Evolutionary conservation across 768 basidiomycete genomes (phyloP).

Genomic region (Boletus reticuloceps): DNA sequence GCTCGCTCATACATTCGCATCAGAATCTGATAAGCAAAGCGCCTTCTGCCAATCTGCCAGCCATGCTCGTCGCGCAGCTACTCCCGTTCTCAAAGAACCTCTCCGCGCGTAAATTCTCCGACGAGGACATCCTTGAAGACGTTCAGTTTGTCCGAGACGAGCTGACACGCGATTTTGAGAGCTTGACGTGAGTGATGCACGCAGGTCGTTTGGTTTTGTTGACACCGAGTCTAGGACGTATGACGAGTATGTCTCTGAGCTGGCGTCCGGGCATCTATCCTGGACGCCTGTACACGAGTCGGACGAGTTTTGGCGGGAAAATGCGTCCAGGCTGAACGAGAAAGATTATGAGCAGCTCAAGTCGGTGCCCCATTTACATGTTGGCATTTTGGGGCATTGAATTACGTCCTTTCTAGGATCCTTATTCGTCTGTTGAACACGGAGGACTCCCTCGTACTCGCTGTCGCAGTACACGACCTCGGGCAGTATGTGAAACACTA

Average conservation of each 20-base stretch:
- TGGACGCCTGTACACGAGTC: conserved; percentile 98
- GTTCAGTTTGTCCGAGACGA: conserved; percentile 85
- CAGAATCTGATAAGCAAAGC: conserved; percentile 91
- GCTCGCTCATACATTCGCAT: not conserved
- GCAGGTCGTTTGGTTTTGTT: not conserved
- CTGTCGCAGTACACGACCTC: conserved; percentile 90
- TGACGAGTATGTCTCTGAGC: conserved; percentile 92
- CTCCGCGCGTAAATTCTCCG: conserved; percentile 82
- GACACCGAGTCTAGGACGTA: conserved; percentile 62
- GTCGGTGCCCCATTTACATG: conserved; percentile 38
- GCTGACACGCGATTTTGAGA: conserved; percentile 80
- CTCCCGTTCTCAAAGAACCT: conserved; percentile 87
- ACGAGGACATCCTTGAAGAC: conserved; percentile 94
- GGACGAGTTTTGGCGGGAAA: conserved; percentile 98
- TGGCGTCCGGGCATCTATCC: conserved; percentile 84
- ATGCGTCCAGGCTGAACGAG: conserved; percentile 83
- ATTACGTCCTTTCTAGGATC: conserved; percentile 43
- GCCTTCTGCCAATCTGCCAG: conserved; percentile 82
- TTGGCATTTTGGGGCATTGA: not conserved
- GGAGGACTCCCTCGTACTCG: conserved; percentile 73
- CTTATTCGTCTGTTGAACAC: conserved; percentile 70
- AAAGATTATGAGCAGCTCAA: conserved; percentile 81
- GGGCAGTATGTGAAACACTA: conserved; percentile 93
- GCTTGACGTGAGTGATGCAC: conserved; percentile 67
- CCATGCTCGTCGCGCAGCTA: conserved; percentile 87